phyloP scores from a whole-genome alignment of 371 early-diverging fungal species.

The Basidiobolus heterosporus region DNA sequence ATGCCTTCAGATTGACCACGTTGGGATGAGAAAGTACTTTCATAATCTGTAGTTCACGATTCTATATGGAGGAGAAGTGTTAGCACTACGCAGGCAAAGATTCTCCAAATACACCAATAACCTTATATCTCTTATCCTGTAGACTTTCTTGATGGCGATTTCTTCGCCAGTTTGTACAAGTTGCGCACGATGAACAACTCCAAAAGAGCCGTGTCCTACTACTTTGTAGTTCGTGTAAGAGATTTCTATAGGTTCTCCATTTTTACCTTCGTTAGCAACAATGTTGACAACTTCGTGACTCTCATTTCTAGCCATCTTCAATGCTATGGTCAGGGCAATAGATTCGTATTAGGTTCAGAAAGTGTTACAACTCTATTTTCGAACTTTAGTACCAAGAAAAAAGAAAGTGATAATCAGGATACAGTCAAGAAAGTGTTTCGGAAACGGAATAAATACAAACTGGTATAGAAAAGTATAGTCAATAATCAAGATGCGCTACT shows the following conservation, averaged over 20 bases:
- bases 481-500: no score
- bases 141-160: constrained; percentile 90
- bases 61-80: constrained; percentile 34
- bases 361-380: no score
- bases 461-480: no score
- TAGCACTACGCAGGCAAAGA: not conserved
- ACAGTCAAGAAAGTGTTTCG: no score
- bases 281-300: constrained; percentile 12
- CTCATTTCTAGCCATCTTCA: no score
- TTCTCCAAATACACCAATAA: constrained; percentile 6
- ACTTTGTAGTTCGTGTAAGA: constrained; percentile 79
- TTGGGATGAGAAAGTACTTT: constrained; percentile 75
- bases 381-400: no score
- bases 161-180: constrained; percentile 58
- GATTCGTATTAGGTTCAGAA: no score
- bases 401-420: no score
- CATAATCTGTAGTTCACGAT: constrained; percentile 94
- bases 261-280: constrained; percentile 61
- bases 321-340: no score
- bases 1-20: constrained; percentile 67
- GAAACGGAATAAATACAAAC: no score
- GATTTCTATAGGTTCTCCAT: constrained; percentile 60
- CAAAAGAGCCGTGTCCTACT: constrained; percentile 90
- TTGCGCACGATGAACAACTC: constrained; percentile 89
- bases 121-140: constrained; percentile 93